Percentiles rank a stretch among this genome's conserved stretches.
Conservation (phyloP, 2,329 filamentous ascomycete genomes). For the Periconia macrospinosa region DNA sequence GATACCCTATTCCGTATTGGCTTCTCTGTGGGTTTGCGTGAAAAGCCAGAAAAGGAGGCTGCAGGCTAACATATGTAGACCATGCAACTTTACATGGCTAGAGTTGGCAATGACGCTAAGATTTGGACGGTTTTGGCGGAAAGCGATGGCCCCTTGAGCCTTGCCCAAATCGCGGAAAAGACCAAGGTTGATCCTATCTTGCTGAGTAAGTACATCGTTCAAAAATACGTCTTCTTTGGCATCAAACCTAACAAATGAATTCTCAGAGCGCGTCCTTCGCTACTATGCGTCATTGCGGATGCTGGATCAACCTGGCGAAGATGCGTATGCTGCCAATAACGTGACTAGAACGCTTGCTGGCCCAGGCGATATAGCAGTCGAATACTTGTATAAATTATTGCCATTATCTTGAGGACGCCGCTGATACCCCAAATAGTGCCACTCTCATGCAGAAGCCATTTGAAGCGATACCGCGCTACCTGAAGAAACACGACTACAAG, state of each 20-base stretch:
- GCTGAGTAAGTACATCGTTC: neutral
- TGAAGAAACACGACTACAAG: neutral
- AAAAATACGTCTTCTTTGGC: neutral
- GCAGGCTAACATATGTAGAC: neutral
- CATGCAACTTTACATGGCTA: neutral
- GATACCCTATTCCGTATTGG: slow-evolving; percentile 2
- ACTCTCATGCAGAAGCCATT: neutral
- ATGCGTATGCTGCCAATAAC: slow-evolving; percentile 1
- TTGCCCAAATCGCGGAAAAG: neutral
- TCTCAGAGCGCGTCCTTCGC: neutral
- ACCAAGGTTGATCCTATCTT: neutral
- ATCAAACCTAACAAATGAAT: neutral
- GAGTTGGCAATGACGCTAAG: neutral
- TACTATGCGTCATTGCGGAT: slow-evolving; percentile 3
- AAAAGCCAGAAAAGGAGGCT: neutral
- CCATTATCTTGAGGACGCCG: neutral
- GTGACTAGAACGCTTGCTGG: slow-evolving; percentile 1
- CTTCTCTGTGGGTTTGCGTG: neutral
- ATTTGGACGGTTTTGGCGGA: neutral
- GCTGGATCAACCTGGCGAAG: neutral
- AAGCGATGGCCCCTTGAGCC: neutral
- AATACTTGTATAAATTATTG: slow-evolving; percentile 1
- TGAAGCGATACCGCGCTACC: neutral
- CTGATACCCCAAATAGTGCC: neutral
- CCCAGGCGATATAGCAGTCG: neutral